phyloP scores from a whole-genome alignment of 164 flowering plant genomes.

The Santalum album region DNA sequence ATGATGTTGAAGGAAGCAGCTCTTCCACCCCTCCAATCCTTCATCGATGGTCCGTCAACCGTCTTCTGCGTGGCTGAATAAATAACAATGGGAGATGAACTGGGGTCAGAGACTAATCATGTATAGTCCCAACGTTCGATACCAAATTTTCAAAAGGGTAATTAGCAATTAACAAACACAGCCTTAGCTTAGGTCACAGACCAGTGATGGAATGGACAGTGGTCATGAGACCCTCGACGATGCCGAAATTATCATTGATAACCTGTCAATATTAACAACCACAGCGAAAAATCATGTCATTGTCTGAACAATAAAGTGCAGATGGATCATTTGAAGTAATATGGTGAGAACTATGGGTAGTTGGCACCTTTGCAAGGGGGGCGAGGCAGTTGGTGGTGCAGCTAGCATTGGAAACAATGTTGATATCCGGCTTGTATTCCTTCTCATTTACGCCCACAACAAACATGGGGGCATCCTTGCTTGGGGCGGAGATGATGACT shows the following conservation, averaged over 20 bases:
- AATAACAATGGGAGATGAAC: too few relatives aligned
- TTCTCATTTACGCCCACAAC: constrained; percentile 5
- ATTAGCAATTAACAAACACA: background rate
- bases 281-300: background rate
- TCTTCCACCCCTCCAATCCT: constrained; percentile 27
- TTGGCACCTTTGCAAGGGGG: background rate
- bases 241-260: constrained; percentile 20
- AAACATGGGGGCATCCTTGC: constrained; percentile 3
- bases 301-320: too few relatives aligned
- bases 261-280: constrained; percentile 7
- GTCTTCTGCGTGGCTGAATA: constrained; percentile 21
- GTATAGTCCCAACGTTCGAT: too few relatives aligned
- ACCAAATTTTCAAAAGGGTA: too few relatives aligned
- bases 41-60: constrained; percentile 23
- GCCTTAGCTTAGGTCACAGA: background rate
- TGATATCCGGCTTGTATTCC: background rate
- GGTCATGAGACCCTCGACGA: constrained; percentile 25
- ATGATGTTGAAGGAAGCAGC: constrained; percentile 22
- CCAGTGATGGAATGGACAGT: constrained; percentile 26
- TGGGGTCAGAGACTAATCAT: background rate
- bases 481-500: constrained; percentile 3
- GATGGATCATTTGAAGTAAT: too few relatives aligned
- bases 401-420: constrained; percentile 5
- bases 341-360: too few relatives aligned
- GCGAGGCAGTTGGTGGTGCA: constrained; percentile 7